phyloP scores from a whole-genome alignment of 257 asterid species.

The Rauvolfia tetraphylla region DNA sequence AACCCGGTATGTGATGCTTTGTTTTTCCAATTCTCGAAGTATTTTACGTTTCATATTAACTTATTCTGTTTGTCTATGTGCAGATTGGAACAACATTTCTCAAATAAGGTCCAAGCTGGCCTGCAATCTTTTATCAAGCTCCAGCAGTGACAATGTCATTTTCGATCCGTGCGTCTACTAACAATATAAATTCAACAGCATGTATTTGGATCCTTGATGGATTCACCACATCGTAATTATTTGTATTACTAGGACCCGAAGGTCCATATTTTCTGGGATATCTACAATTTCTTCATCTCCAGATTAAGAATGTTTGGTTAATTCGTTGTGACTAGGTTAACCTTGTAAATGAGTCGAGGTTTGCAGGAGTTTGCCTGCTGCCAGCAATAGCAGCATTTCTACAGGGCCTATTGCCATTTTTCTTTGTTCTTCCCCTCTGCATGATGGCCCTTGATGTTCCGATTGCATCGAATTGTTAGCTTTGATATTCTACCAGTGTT shows the following conservation, averaged over 20 bases:
- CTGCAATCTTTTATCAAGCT: constrained; percentile 66
- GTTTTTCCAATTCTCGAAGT: not conserved
- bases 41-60: not conserved
- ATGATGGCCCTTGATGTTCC: too few species aligned
- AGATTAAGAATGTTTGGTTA: not conserved
- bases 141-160: constrained; percentile 30
- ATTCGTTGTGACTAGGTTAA: not conserved
- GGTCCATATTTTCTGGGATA: not conserved
- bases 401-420: not conserved
- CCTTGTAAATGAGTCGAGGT: not conserved
- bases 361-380: not conserved
- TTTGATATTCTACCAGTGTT: too few species aligned
- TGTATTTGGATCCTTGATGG: not conserved
- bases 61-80: constrained; percentile 9
- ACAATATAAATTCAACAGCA: not conserved
- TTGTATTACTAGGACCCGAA: not conserved
- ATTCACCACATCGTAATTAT: not conserved
- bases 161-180: not conserved
- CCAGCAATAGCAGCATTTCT: not conserved
- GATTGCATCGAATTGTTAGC: too few species aligned
- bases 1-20: constrained; percentile 59
- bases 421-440: not conserved
- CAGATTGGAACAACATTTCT: constrained; percentile 78
- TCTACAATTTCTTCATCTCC: not conserved
- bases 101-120: constrained; percentile 75